Conservation (phyloP, 2,329 filamentous ascomycete species). For the Paraphoma chrysanthemicola region DNA sequence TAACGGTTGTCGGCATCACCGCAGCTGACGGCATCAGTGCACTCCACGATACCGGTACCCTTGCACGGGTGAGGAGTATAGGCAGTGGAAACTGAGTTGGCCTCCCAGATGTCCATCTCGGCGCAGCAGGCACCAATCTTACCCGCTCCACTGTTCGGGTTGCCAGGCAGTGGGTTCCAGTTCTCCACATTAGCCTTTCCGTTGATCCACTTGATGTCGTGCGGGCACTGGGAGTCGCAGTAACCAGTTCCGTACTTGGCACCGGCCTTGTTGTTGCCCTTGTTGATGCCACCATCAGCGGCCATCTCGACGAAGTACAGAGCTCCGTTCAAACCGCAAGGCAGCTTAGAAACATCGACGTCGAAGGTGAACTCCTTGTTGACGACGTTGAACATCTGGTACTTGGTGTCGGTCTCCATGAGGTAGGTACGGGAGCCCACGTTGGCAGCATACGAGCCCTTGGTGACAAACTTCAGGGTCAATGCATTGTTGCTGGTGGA, state of each 20-base stretch:
- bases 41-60: slow-evolving; percentile 58
- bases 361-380: slow-evolving; percentile 53
- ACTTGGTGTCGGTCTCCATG: slow-evolving; percentile 50
- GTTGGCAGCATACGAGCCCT: slow-evolving; percentile 53
- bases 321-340: slow-evolving; percentile 72
- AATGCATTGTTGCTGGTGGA: slow-evolving; percentile 60
- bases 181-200: slow-evolving; percentile 63
- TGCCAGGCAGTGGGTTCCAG: slow-evolving; percentile 60
- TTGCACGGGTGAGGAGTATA: slow-evolving; percentile 71
- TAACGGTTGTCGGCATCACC: slow-evolving; percentile 61
- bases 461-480: slow-evolving; percentile 65
- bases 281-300: slow-evolving; percentile 59
- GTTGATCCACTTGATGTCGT: slow-evolving; percentile 61
- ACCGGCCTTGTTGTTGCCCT: slow-evolving; percentile 59
- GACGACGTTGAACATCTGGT: slow-evolving; percentile 52
- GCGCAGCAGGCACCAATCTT: slow-evolving; percentile 68
- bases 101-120: slow-evolving; percentile 76
- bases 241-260: slow-evolving; percentile 66
- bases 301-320: slow-evolving; percentile 65
- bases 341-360: slow-evolving; percentile 64
- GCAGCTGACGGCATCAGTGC: slow-evolving; percentile 54
- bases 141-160: slow-evolving; percentile 62
- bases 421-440: slow-evolving; percentile 53
- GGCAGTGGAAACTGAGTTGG: slow-evolving; percentile 69
- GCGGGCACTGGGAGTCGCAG: slow-evolving; percentile 51